Conservation (phyloP, 2,329 filamentous ascomycete species). For the Aspergillus amoenus region DNA sequence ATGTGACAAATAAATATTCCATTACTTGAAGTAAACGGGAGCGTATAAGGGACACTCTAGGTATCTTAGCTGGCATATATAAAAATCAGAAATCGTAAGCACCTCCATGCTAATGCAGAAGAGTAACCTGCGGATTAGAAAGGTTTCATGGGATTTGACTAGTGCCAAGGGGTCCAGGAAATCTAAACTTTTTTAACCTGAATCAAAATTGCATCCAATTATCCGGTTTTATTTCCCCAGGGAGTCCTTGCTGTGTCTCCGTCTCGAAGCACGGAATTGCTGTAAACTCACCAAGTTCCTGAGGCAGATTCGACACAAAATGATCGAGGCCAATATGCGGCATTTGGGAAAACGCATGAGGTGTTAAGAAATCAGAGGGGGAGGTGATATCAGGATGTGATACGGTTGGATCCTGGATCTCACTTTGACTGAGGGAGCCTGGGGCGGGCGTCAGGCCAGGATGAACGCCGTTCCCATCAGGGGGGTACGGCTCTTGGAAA, state of each 20-base stretch:
- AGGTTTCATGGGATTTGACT: too few species aligned
- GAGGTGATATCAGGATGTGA: conserved; percentile 21
- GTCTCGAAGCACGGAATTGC: conserved; percentile 42
- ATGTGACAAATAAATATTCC: background rate
- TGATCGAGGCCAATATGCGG: conserved; percentile 39
- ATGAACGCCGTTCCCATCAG: conserved; percentile 10
- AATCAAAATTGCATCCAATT: conserved; percentile 36
- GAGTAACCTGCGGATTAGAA: background rate
- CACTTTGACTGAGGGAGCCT: conserved; percentile 15
- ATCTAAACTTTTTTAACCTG: background rate
- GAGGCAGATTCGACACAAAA: conserved; percentile 42
- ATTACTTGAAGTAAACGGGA: background rate
- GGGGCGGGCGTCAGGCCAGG: conserved; percentile 25
- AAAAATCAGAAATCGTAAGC: conserved; percentile 1
- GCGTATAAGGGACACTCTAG: background rate
- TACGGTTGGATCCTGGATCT: conserved; percentile 23
- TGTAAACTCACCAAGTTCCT: conserved; percentile 41
- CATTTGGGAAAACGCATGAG: conserved; percentile 31
- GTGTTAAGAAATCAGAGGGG: conserved; percentile 28
- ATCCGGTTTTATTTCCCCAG: conserved; percentile 29
- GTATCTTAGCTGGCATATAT: background rate
- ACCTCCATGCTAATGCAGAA: background rate
- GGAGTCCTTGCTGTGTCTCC: conserved; percentile 26
- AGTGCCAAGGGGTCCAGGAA: too few species aligned
- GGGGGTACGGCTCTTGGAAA: conserved; percentile 22